Evolutionary conservation across 768 basidiomycete genomes (phyloP).

Genomic region (Dictyophora rubrovolvata): DNA sequence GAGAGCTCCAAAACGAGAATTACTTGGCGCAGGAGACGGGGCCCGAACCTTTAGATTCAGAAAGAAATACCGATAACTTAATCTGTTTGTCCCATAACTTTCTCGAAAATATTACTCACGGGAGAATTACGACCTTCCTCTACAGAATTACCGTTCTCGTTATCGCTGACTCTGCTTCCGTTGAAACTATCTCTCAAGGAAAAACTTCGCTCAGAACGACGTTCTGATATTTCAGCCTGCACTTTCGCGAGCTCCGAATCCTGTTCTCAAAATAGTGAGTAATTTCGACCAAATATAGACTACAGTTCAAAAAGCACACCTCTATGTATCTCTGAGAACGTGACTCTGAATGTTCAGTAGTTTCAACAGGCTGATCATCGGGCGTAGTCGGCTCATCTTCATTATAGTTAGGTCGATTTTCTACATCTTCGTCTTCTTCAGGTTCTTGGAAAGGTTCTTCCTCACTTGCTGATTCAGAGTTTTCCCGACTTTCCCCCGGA

Average conservation of each 20-base stretch:
- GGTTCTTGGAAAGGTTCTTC: constrained; percentile 17
- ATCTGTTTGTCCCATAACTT: not conserved
- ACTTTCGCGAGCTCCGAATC: constrained; percentile 4
- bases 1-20: not conserved
- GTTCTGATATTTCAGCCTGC: constrained; percentile 28
- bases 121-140: not conserved
- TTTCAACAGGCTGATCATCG: not conserved
- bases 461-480: not conserved
- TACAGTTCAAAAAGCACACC: not conserved
- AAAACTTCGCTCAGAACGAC: constrained; percentile 41
- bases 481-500: not conserved
- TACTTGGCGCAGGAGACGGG: constrained; percentile 4
- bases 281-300: not conserved
- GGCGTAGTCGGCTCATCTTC: constrained; percentile 8
- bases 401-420: constrained; percentile 14
- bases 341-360: not conserved
- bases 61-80: not conserved
- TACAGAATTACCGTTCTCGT: not conserved
- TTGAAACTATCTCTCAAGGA: constrained; percentile 11
- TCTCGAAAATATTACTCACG: not conserved
- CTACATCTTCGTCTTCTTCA: constrained; percentile 17
- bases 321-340: constrained; percentile 6
- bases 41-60: constrained; percentile 1
- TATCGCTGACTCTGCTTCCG: not conserved
- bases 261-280: not conserved